A percentile compares a stretch with the other conserved stretches of the same genome.
Conservation (phyloP, 164 flowering plant species). For the Saururus chinensis region DNA sequence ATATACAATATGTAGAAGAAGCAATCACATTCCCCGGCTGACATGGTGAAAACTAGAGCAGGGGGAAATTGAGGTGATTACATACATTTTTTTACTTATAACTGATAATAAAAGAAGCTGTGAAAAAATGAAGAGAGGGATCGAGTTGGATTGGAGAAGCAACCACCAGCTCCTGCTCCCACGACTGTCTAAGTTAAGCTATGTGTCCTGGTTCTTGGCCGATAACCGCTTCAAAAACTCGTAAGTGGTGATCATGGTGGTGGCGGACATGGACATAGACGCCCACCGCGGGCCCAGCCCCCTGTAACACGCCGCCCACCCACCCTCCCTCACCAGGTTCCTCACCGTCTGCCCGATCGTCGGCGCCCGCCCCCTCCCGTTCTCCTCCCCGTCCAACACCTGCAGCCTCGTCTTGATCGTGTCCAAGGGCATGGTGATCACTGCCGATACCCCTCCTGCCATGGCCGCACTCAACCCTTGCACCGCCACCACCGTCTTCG, state of each 20-base stretch:
- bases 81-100: no score
- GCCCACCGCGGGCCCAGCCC: conserved; percentile 84
- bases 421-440: conserved; percentile 84
- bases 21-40: neutral
- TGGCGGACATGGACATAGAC: conserved; percentile 74
- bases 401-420: conserved; percentile 83
- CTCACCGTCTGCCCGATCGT: conserved; percentile 41
- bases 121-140: neutral
- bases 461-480: conserved; percentile 74
- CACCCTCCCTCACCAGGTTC: conserved; percentile 64
- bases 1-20: neutral
- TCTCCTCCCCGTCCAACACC: conserved; percentile 58
- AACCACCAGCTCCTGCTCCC: no score
- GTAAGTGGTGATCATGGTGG: conserved; percentile 85
- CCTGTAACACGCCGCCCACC: conserved; percentile 64
- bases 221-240: conserved; percentile 69
- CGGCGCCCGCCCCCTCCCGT: conserved; percentile 26
- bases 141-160: no score
- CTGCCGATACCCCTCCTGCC: conserved; percentile 81
- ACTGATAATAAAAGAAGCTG: neutral
- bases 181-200: no score
- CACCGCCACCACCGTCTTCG: conserved; percentile 45
- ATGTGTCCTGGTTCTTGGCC: conserved; percentile 38
- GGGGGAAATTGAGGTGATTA: neutral
- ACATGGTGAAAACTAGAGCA: no score